Evolutionary conservation across 78 protist genomes (phyloP), one percentile per base, ranked within the genome.

Genomic region (Capsaspora owczarzaki): DNA sequence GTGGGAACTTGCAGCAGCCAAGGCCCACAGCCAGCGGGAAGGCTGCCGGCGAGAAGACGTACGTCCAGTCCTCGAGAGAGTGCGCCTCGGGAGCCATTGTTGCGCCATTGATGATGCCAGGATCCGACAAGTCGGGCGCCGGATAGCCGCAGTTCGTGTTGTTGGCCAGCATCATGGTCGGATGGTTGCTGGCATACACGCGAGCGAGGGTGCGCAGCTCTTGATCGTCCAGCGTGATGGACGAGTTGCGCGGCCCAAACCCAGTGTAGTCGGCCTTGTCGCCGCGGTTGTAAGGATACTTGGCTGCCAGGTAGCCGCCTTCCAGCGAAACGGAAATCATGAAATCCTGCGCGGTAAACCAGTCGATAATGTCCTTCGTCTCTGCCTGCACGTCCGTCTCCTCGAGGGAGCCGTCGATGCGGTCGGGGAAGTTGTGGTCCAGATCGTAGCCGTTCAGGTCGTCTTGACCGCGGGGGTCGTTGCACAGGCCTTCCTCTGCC

Each of bases 351-450:
- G 12, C 66, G 66, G 12, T 29, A 29, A 56, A 2, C 33, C 12
- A 29, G n/a, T 56, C n/a, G n/a, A 56, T 56, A 29, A 56, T 25
- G 4, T 16, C 66, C 10, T 56, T 16, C 66, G 66, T 56, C 66
- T 56, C 66, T 2, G 8, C 8, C n/a, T 56, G 33, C 66, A 56
- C 66, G n/a, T 29, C 66, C 10, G 12, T 25, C 33, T 16, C n/a
- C 29, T 16, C 33, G 8, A 25, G 12, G 33, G 66, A 56, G 8
- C 10, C 25, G 66, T 56, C 25, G 66, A 25, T 25, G n/a, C 25
- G 20, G 33, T 25, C 29, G 63, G 86, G 69, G 63, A 89, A 82
- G 79, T 90, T 90, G 49, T 85, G 80, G 68, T 90, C 93, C 35
- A 82, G 35, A 25, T 29, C n/a, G n/a, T n/a, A n/a, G n/a, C 41